phyloP scores from a whole-genome alignment of 208 protist species.

The Acanthamoeba culbertsoni region DNA sequence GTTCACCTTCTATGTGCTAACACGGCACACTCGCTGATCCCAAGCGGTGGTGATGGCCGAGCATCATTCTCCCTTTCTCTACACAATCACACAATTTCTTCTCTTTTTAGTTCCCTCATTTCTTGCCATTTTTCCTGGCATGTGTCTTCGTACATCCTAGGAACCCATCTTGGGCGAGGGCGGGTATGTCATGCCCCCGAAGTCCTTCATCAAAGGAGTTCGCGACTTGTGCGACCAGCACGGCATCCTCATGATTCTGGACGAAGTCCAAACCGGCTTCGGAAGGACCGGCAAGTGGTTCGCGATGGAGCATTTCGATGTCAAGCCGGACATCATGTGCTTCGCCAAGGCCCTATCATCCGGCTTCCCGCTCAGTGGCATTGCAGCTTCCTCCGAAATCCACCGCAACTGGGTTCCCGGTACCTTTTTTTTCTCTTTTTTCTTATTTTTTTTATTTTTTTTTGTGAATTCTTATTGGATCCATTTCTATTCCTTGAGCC shows the following conservation, averaged over 20 bases:
- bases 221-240: slow-evolving; percentile 46
- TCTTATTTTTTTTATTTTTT: background rate
- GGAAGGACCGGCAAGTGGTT: slow-evolving; percentile 79
- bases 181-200: slow-evolving; percentile 46
- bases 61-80: background rate
- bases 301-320: slow-evolving; percentile 67
- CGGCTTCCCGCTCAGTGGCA: slow-evolving; percentile 37
- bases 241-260: slow-evolving; percentile 35
- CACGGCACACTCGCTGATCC: too few species aligned
- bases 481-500: too few species aligned
- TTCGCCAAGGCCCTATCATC: slow-evolving; percentile 52
- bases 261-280: slow-evolving; percentile 80
- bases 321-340: slow-evolving; percentile 72
- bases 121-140: background rate
- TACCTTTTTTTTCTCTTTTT: background rate
- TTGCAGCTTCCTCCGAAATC: background rate
- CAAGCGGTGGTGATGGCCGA: too few species aligned
- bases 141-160: background rate
- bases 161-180: slow-evolving; percentile 71
- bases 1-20: too few species aligned
- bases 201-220: slow-evolving; percentile 40
- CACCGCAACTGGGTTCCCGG: slow-evolving; percentile 25
- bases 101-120: background rate
- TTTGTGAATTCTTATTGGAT: background rate
- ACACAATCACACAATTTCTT: background rate